Evolutionary conservation across 805 yeast genomes (phyloP).

Genomic region (Danielia reshetovae): DNA sequence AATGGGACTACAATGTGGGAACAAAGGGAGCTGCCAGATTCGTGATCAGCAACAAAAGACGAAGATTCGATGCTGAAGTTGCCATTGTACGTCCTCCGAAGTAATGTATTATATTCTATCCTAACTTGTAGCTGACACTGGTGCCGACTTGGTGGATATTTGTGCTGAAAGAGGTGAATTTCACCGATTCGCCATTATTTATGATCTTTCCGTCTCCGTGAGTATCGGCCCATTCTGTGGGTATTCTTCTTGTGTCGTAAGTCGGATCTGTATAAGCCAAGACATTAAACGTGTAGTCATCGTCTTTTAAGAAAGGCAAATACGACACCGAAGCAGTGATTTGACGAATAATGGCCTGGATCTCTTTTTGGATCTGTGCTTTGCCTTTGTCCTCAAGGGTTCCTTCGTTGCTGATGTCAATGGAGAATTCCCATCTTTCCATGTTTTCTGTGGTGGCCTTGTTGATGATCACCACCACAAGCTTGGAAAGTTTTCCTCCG

Average conservation of each 20-base stretch:
- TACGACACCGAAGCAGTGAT: constrained; percentile 85
- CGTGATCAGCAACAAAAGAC: constrained; percentile 47
- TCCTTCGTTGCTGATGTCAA: constrained; percentile 39
- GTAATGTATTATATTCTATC: constrained; percentile 3
- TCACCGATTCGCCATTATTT: constrained; percentile 47
- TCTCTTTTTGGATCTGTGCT: constrained; percentile 62
- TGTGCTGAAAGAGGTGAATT: constrained; percentile 66
- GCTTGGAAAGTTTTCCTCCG: constrained; percentile 60
- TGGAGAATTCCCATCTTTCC: constrained; percentile 84
- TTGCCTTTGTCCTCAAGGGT: constrained; percentile 23
- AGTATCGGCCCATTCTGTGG: constrained; percentile 82
- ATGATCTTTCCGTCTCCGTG: constrained; percentile 51
- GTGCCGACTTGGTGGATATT: constrained; percentile 68
- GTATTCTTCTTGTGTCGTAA: constrained; percentile 48
- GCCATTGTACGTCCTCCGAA: constrained; percentile 12
- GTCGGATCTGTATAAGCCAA: constrained; percentile 73
- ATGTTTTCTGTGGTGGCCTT: constrained; percentile 63
- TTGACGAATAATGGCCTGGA: constrained; percentile 83
- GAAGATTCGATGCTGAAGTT: constrained; percentile 41
- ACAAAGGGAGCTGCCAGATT: constrained; percentile 45
- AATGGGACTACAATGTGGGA: constrained; percentile 41
- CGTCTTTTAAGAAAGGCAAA: constrained; percentile 62
- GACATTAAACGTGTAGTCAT: constrained; percentile 72
- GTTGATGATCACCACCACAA: constrained; percentile 70
- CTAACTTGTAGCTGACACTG: constrained; percentile 54